Percentiles rank a stretch among this genome's conserved stretches.
Evolutionary conservation across 2,329 filamentous ascomycete species (phyloP).

Genomic region (Scytalidium lignicola): DNA sequence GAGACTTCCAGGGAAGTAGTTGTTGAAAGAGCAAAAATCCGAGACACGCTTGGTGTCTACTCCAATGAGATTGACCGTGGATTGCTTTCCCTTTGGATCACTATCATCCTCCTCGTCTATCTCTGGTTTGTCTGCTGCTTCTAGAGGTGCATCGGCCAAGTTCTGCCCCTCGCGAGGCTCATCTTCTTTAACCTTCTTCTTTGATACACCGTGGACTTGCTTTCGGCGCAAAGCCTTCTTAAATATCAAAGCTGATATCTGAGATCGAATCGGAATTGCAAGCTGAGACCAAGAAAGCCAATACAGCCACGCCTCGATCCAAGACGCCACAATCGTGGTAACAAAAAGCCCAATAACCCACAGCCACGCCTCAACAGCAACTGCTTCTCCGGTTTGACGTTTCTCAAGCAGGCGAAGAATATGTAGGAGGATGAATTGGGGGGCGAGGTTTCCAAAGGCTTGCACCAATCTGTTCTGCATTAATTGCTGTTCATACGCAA

Average conservation of each 20-base stretch:
- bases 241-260: conserved; percentile 69
- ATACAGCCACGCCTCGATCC: conserved; percentile 60
- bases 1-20: conserved; percentile 56
- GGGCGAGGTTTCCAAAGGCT: conserved; percentile 51
- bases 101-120: conserved; percentile 35
- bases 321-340: conserved; percentile 46
- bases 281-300: conserved; percentile 63
- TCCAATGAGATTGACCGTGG: conserved; percentile 73
- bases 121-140: conserved; percentile 26
- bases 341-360: conserved; percentile 62
- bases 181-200: conserved; percentile 36
- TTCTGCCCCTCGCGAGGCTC: conserved; percentile 18
- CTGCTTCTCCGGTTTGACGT: conserved; percentile 38
- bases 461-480: conserved; percentile 9
- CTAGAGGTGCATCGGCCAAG: conserved; percentile 19
- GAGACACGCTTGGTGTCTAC: conserved; percentile 67
- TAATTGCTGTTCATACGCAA: conserved; percentile 23
- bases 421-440: conserved; percentile 63
- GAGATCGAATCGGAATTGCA: conserved; percentile 60
- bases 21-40: conserved; percentile 63
- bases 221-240: conserved; percentile 73
- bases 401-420: conserved; percentile 61
- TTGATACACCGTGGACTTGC: conserved; percentile 61
- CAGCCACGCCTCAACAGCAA: conserved; percentile 55
- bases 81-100: conserved; percentile 59